Base-by-base conservation (phyloP, 495 filamentous ascomycete genomes). In the Podospora comata region DNA sequence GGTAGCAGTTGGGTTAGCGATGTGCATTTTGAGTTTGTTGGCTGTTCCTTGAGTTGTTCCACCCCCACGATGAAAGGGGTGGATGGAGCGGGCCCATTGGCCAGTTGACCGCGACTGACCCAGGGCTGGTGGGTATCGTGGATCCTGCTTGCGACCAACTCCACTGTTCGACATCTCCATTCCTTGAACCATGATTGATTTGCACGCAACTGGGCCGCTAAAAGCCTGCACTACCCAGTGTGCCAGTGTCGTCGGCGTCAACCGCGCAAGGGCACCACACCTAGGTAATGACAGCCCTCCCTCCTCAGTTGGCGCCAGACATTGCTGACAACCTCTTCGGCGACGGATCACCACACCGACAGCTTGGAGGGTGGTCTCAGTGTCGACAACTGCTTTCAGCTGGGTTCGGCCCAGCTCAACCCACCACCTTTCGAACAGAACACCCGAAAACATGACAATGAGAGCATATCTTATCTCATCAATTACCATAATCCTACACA, bases 41-140 rank as follows among this genome's bases (percentile, higher is more conserved):
- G 39, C 39, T 18, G 1, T 48, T 48, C 13, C 39, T 48, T 48
- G 39, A 13, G 59, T 18, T 23, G 23, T 61, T 27, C 59, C 61
- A 63, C 61, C 61, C 61, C 59, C 59, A 32, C 59, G 59, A 13
- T 13, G 61, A 68, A 44, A n/a, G 16, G 27, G n/a, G 9, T 20
- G 67, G 60, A 65, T 72, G 53, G 63, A 64, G n/a, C 7, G 16
- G 67, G 59, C 27, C 55, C 23, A 72, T 72, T 72, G 70, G 70
- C 64, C 67, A 72, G 69, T 72, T 67, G 61, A 59, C n/a, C 20
- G 55, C 13, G 23, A 58, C 39, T 48, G 39, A 48, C 7, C 39
- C 39, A 5, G 13, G 13, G 39, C 9, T 13, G 15, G 39, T 48
- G 56, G 56, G 2, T 18, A 20, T 58, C 20, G 20, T 23, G 23